Conservation (phyloP, 768 basidiomycete species). For the Podaxis rugospora region DNA sequence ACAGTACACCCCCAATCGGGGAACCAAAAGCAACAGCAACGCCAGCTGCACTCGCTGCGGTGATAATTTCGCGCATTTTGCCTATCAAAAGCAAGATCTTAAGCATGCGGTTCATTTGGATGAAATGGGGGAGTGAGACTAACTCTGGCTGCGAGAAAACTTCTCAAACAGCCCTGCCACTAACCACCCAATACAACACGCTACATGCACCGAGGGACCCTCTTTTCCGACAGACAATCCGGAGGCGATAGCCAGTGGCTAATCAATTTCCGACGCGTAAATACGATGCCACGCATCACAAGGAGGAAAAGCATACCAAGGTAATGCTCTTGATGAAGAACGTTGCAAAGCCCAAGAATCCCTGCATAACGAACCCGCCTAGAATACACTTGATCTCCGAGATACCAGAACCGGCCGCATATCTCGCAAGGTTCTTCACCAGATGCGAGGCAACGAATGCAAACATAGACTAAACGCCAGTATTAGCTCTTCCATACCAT, state of each 20-base stretch:
- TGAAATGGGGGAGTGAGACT: slow-evolving; percentile 18
- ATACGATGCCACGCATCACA: not conserved
- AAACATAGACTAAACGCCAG: slow-evolving; percentile 58
- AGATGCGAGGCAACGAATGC: slow-evolving; percentile 86
- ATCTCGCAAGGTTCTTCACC: slow-evolving; percentile 84
- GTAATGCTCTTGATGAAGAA: slow-evolving; percentile 93
- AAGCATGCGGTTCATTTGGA: slow-evolving; percentile 12
- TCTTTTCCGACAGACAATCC: slow-evolving; percentile 97
- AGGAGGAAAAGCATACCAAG: slow-evolving; percentile 48
- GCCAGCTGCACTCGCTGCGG: slow-evolving; percentile 94
- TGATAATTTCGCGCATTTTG: slow-evolving; percentile 87
- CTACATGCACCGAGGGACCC: slow-evolving; percentile 96
- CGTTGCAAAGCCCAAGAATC: slow-evolving; percentile 86
- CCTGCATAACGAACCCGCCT: slow-evolving; percentile 96
- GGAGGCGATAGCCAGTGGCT: slow-evolving; percentile 97
- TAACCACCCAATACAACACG: slow-evolving; percentile 87
- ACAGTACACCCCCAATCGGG: slow-evolving; percentile 95
- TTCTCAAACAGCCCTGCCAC: slow-evolving; percentile 81
- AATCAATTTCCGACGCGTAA: slow-evolving; percentile 10
- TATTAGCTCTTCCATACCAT: not conserved
- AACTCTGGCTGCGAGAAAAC: slow-evolving; percentile 87
- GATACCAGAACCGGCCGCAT: slow-evolving; percentile 97
- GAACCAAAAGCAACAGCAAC: slow-evolving; percentile 99
- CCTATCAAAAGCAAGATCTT: slow-evolving; percentile 29
- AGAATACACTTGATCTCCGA: slow-evolving; percentile 99